These are phyloP conservation scores for Didymella pomorum DNA, from an alignment of 2,329 filamentous ascomycete species.

Conservation along the genomic window DNA sequence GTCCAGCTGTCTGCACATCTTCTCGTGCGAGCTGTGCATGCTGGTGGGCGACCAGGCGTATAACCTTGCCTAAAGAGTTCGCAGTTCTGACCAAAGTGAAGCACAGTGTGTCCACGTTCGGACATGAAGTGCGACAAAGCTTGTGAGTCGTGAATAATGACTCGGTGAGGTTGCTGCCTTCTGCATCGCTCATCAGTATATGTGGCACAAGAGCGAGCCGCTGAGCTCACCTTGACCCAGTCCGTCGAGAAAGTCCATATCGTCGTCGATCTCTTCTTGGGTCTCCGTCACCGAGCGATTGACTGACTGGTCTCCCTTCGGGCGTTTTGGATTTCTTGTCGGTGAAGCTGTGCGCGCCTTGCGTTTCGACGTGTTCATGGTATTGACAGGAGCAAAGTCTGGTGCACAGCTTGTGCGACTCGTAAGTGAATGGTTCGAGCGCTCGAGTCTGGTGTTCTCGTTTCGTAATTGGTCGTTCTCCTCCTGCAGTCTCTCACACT, in stretches of 20 bases:
- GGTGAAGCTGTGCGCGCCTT: slow-evolving; percentile 26
- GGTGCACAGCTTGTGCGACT: slow-evolving; percentile 5
- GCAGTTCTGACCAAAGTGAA: slow-evolving; percentile 34
- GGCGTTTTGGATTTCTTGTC: slow-evolving; percentile 26
- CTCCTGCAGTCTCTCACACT: slow-evolving; percentile 33
- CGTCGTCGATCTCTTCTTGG: slow-evolving; percentile 37
- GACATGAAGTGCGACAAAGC: slow-evolving; percentile 30
- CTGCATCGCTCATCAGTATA: slow-evolving; percentile 26
- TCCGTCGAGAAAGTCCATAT: slow-evolving; percentile 38
- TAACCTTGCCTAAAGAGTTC: slow-evolving; percentile 35
- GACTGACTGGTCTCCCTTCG: slow-evolving; percentile 18
- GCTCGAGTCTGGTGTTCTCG: slow-evolving; percentile 38
- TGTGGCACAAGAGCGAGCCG: neutral
- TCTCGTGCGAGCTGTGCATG: slow-evolving; percentile 31
- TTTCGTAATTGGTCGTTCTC: slow-evolving; percentile 34
- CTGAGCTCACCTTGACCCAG: slow-evolving; percentile 34
- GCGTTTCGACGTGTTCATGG: slow-evolving; percentile 28
- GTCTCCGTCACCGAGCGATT: slow-evolving; percentile 23
- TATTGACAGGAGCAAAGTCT: slow-evolving; percentile 1
- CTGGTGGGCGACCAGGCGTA: slow-evolving; percentile 32
- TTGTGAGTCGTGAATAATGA: slow-evolving; percentile 43
- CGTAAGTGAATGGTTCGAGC: slow-evolving; percentile 35
- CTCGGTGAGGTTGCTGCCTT: slow-evolving; percentile 34
- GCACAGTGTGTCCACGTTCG: slow-evolving; percentile 34
- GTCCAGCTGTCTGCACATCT: slow-evolving; percentile 9